These are phyloP conservation scores for Globisporangium apiculatum DNA, from an alignment of 352 stramenopile genomes.

Conservation along the genomic window DNA sequence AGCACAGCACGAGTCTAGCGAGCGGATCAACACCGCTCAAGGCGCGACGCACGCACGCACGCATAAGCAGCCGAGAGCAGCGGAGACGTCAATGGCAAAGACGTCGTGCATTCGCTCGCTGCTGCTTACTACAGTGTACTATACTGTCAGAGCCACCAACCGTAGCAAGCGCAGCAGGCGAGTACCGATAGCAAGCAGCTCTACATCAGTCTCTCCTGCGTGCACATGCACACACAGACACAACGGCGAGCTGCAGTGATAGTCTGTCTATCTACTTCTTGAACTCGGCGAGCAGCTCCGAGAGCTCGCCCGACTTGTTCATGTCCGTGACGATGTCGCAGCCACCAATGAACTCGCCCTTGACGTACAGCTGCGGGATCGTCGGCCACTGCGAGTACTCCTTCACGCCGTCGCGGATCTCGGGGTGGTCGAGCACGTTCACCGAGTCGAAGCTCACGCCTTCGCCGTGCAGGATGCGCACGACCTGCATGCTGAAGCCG, in stretches of 20 bases:
- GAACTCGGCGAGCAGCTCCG: conserved; percentile 83
- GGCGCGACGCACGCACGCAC: too few relatives aligned
- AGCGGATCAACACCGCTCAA: too few relatives aligned
- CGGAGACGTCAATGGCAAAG: too few relatives aligned
- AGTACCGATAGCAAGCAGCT: too few relatives aligned
- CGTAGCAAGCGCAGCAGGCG: too few relatives aligned
- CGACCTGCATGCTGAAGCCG: conserved; percentile 96
- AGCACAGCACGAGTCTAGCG: too few relatives aligned
- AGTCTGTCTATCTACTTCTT: conserved; percentile 36
- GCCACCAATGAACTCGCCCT: conserved; percentile 98
- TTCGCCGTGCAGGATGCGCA: conserved; percentile 91
- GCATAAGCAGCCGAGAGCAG: too few relatives aligned
- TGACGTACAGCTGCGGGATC: conserved; percentile 98
- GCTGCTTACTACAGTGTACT: too few relatives aligned
- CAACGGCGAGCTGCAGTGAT: neutral
- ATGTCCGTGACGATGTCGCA: conserved; percentile 98
- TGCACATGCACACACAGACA: too few relatives aligned
- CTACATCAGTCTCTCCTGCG: too few relatives aligned
- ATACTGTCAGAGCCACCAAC: too few relatives aligned
- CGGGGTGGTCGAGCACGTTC: conserved; percentile 98
- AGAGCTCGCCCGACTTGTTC: conserved; percentile 90
- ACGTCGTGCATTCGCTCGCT: too few relatives aligned
- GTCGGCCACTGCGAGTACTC: conserved; percentile 96
- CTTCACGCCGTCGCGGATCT: conserved; percentile 98
- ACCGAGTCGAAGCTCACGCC: conserved; percentile 95